Evolutionary conservation across 2,329 filamentous ascomycete genomes (phyloP), one percentile per base, ranked within the genome.

Genomic region (Alternaria solani): DNA sequence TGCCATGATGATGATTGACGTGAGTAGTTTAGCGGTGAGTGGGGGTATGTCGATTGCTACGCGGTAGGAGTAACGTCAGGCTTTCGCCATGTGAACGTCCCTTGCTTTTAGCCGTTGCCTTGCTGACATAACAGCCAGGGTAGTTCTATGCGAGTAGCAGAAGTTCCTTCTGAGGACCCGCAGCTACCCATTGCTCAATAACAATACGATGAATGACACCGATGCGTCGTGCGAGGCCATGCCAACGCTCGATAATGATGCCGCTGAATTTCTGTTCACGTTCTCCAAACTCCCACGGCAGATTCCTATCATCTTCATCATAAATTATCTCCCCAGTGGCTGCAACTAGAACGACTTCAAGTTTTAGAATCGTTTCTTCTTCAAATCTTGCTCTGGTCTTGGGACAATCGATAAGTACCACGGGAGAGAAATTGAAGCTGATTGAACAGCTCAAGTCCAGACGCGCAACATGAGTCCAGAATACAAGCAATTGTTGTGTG

Each of bases 31-130:
- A 36, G 46, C 9, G 14, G 46, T 9, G 12, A 9, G 57, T 52
- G 47, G 47, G 18, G 46, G 18, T 11, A 6, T 5, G 4, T n/a
- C 5, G 3, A 30, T 38, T 46, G 25, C 41, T 6, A 7, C 56
- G 41, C 47, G 25, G 42, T 42, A n/a, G 23, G 5, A 41, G 46
- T 4, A 25, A 51, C 38, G 52, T 60, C 57, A 56, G 41, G 36
- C 18, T 47, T 57, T 39, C 25, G 44, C 52, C 5, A 34, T 12
- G 3, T 23, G 20, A 23, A 23, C 20, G 20, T 34, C 7, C 38
- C 28, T 42, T 28, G 51, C 18, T n/a, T n/a, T 36, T 8, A 4
- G 12, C 28, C 1, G 23, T 48, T 9, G 9, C 4, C 4, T 48
- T 36, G 4, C 18, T 16, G 30, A 48, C 16, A 25, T 4, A n/a